Conservation (phyloP, 2,329 filamentous ascomycete species). For the Fusarium napiforme region DNA sequence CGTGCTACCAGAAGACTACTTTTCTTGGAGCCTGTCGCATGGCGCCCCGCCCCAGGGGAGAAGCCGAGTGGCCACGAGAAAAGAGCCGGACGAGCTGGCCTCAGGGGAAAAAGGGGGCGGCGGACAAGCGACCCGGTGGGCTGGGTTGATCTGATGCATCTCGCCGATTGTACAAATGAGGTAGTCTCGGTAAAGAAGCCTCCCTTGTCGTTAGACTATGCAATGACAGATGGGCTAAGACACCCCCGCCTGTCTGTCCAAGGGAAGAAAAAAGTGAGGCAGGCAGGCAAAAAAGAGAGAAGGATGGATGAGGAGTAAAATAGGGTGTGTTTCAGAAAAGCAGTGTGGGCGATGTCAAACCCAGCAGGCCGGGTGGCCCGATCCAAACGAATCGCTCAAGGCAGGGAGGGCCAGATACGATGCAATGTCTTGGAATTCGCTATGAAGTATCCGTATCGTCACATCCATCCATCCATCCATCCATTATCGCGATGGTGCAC, state of each 20-base stretch:
- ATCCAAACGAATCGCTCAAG: conserved; percentile 32
- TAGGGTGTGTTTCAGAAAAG: conserved; percentile 38
- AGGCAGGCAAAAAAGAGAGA: conserved; percentile 16
- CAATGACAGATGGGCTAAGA: conserved; percentile 36
- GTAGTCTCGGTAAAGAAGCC: conserved; percentile 32
- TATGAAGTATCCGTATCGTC: neutral
- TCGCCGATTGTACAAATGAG: conserved; percentile 38
- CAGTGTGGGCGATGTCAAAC: conserved; percentile 20
- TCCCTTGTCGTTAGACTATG: conserved; percentile 31
- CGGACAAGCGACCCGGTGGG: conserved; percentile 45
- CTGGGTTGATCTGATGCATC: conserved; percentile 48
- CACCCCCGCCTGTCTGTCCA: conserved; percentile 1
- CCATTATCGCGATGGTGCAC: neutral
- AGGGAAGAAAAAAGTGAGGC: conserved; percentile 17
- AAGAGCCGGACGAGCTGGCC: conserved; percentile 32
- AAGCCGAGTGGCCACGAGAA: conserved; percentile 42
- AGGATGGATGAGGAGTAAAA: conserved; percentile 13
- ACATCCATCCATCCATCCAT: neutral
- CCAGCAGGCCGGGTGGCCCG: conserved; percentile 35
- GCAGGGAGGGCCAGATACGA: conserved; percentile 27
- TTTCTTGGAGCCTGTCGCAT: conserved; percentile 42
- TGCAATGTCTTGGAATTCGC: conserved; percentile 5
- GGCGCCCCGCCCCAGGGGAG: conserved; percentile 45
- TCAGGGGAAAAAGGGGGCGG: conserved; percentile 46
- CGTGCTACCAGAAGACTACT: conserved; percentile 41